phyloP scores from a whole-genome alignment of 257 asterid species.

The Lycium barbarum region DNA sequence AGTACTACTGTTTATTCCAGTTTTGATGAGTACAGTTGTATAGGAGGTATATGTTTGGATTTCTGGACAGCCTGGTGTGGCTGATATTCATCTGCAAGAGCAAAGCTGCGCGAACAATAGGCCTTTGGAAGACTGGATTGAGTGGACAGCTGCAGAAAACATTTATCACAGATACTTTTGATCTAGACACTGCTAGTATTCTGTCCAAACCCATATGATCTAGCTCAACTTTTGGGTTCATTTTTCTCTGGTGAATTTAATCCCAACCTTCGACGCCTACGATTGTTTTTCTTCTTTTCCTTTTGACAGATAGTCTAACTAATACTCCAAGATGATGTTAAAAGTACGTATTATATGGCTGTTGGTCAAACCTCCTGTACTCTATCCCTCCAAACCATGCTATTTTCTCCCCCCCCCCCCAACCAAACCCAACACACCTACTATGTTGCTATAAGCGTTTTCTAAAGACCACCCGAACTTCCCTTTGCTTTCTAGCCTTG shows the following conservation, averaged over 20 bases:
- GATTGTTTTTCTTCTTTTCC: background rate
- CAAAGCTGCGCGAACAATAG: conserved; percentile 62
- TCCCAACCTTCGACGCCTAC: background rate
- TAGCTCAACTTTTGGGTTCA: background rate
- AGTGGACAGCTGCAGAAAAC: conserved; percentile 98
- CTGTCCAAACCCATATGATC: background rate
- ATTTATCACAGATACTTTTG: conserved; percentile 71
- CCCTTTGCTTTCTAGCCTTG: background rate
- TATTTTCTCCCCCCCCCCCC: background rate
- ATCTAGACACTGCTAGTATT: background rate
- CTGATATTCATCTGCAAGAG: conserved; percentile 57
- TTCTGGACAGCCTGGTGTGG: too few relatives aligned
- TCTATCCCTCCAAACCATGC: background rate
- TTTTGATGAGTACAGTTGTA: too few relatives aligned
- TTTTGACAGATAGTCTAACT: background rate
- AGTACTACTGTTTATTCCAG: too few relatives aligned
- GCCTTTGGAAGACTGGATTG: conserved; percentile 92
- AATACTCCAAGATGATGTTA: background rate
- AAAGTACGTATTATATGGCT: background rate
- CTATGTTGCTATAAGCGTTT: background rate
- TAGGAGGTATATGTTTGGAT: too few relatives aligned
- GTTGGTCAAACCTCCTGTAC: background rate
- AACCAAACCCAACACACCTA: too few relatives aligned
- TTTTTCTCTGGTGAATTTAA: background rate
- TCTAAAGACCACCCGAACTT: background rate